A percentile compares a stretch with the other conserved stretches of the same genome.
Evolutionary conservation across 169 alveolate species (phyloP).

Genomic region (Miamiensis avidus): DNA sequence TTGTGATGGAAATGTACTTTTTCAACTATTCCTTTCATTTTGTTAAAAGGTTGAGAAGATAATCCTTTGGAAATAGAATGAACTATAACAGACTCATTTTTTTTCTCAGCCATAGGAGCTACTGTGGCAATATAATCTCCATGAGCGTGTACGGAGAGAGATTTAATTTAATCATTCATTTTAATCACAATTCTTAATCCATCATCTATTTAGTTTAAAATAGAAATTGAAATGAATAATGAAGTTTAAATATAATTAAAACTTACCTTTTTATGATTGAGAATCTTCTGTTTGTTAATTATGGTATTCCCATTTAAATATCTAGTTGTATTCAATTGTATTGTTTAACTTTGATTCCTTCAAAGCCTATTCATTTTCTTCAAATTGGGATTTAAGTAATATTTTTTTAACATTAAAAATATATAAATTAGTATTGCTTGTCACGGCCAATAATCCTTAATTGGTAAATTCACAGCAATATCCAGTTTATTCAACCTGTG

Average conservation of each 20-base stretch:
- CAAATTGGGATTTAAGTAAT: background rate
- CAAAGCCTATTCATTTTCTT: conserved; percentile 19
- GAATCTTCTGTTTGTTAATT: background rate
- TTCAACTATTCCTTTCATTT: conserved; percentile 85
- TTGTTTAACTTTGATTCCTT: background rate
- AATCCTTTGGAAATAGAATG: conserved; percentile 83
- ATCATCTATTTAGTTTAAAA: background rate
- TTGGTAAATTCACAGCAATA: background rate
- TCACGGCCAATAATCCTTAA: background rate
- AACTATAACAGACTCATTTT: conserved; percentile 75
- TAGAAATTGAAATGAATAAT: no score
- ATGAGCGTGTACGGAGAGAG: conserved; percentile 79
- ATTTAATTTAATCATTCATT: conserved; percentile 59
- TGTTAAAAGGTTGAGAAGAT: conserved; percentile 82
- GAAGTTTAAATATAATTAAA: no score
- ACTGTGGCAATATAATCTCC: conserved; percentile 88
- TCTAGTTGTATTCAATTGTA: conserved; percentile 1
- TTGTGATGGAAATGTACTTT: conserved; percentile 85
- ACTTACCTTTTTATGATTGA: no score
- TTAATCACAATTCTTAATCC: conserved; percentile 46
- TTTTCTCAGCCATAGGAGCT: conserved; percentile 71
- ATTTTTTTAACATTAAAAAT: no score
- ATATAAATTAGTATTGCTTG: background rate
- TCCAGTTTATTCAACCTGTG: background rate
- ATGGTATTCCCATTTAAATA: conserved; percentile 23